Evolutionary conservation across 139 green algal genomes (phyloP).

Genomic region (Tetraselmis chui): DNA sequence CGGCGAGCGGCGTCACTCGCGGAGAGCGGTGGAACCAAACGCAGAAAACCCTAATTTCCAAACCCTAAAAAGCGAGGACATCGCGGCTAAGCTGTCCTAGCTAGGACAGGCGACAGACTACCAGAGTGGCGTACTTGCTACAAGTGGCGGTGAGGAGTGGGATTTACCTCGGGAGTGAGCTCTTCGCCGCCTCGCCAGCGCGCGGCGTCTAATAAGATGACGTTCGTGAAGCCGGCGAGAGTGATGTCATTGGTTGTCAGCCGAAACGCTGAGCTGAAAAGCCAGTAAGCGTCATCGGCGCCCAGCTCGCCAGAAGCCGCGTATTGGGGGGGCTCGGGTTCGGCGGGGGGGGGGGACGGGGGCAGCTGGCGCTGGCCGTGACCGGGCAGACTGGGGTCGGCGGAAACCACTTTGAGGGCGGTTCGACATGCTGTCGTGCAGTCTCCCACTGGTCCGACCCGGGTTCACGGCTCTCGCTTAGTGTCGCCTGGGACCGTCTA

Average conservation of each 20-base stretch:
- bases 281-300: not conserved
- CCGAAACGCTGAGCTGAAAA: not conserved
- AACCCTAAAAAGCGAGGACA: too few relatives aligned
- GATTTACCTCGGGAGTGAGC: not conserved
- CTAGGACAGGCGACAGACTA: too few relatives aligned
- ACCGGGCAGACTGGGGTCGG: not conserved
- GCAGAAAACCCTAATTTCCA: too few relatives aligned
- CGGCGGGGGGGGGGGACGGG: not conserved
- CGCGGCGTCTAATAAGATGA: not conserved
- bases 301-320: not conserved
- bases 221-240: not conserved
- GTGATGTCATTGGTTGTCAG: conserved; percentile 2
- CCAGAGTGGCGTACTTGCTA: not conserved
- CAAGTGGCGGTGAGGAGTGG: not conserved
- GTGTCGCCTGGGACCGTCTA: too few relatives aligned
- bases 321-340: not conserved
- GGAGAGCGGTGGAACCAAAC: too few relatives aligned
- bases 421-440: not conserved
- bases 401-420: not conserved
- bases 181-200: conserved; percentile 2
- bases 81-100: too few relatives aligned
- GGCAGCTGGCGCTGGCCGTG: not conserved
- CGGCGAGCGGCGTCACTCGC: too few relatives aligned
- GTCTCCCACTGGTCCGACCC: too few relatives aligned
- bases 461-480: too few relatives aligned